Evolutionary conservation across 345 rosid species (phyloP).

Genomic region (Hypericum perforatum): DNA sequence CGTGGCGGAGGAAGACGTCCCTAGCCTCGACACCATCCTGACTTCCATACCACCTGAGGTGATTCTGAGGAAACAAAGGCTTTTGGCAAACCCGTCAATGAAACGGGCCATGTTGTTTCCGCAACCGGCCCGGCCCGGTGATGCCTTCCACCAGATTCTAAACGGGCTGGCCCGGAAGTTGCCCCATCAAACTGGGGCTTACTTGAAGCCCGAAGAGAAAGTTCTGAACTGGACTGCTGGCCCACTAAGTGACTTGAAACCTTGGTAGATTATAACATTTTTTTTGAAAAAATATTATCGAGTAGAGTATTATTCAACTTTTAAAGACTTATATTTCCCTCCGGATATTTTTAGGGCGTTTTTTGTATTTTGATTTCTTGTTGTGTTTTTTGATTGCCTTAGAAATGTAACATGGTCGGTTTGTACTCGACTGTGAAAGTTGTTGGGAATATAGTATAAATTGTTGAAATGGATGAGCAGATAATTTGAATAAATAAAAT

Average conservation of each 20-base stretch:
- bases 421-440: too few species aligned
- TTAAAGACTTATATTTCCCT: too few species aligned
- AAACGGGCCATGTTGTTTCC: conserved; percentile 89
- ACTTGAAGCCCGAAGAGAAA: conserved; percentile 50
- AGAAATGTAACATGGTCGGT: too few species aligned
- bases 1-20: conserved; percentile 80
- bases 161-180: conserved; percentile 83
- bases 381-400: too few species aligned
- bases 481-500: too few species aligned
- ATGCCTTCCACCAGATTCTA: conserved; percentile 90
- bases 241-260: conserved; percentile 72
- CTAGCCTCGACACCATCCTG: conserved; percentile 64
- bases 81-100: conserved; percentile 92
- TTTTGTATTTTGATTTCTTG: too few species aligned
- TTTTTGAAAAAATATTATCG: too few species aligned
- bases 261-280: conserved; percentile 39
- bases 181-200: conserved; percentile 47
- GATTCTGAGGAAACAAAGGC: conserved; percentile 78
- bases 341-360: too few species aligned
- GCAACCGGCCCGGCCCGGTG: conserved; percentile 85
- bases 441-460: too few species aligned
- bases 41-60: conserved; percentile 71
- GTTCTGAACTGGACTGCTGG: conserved; percentile 85
- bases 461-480: too few species aligned
- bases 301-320: too few species aligned